Evolutionary conservation across 2,329 filamentous ascomycete genomes (phyloP).

Genomic region (Pestalotiopsis sp.): DNA sequence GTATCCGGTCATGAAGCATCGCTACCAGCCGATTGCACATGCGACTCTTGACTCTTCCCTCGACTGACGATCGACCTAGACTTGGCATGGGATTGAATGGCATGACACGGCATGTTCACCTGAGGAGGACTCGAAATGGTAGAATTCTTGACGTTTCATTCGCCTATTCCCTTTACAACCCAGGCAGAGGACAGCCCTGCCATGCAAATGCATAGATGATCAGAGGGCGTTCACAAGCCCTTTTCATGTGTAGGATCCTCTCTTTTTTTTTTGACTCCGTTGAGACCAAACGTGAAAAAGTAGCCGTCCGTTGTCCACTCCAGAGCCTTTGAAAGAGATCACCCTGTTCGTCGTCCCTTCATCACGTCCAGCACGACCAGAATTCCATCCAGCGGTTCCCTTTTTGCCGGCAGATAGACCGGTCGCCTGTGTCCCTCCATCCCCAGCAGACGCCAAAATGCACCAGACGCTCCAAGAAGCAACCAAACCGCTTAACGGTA

Average conservation of each 20-base stretch:
- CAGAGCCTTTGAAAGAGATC: constrained; percentile 10
- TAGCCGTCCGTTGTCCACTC: constrained; percentile 29
- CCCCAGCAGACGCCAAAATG: constrained; percentile 14
- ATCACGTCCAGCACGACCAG: constrained; percentile 16
- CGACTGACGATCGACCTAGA: not conserved
- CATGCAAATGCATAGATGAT: constrained; percentile 53
- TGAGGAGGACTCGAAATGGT: not conserved
- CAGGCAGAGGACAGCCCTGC: constrained; percentile 45
- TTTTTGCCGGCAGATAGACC: constrained; percentile 1
- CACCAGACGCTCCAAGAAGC: constrained; percentile 23
- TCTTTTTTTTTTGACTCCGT: constrained; percentile 39
- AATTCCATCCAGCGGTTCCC: constrained; percentile 9
- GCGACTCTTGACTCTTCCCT: not conserved
- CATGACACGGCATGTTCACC: not conserved
- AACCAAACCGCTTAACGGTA: constrained; percentile 75
- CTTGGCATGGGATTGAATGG: not conserved
- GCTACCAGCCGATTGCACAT: not conserved
- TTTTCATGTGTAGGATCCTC: constrained; percentile 31
- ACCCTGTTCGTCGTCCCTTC: constrained; percentile 16
- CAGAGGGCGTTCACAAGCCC: constrained; percentile 36
- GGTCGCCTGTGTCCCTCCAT: constrained; percentile 8
- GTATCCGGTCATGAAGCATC: not conserved
- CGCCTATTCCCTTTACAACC: constrained; percentile 54
- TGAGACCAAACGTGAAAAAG: constrained; percentile 28
- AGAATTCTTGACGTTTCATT: constrained; percentile 52